Evolutionary conservation across 768 basidiomycete genomes (phyloP).

Genomic region (Leccinum ochraceum): DNA sequence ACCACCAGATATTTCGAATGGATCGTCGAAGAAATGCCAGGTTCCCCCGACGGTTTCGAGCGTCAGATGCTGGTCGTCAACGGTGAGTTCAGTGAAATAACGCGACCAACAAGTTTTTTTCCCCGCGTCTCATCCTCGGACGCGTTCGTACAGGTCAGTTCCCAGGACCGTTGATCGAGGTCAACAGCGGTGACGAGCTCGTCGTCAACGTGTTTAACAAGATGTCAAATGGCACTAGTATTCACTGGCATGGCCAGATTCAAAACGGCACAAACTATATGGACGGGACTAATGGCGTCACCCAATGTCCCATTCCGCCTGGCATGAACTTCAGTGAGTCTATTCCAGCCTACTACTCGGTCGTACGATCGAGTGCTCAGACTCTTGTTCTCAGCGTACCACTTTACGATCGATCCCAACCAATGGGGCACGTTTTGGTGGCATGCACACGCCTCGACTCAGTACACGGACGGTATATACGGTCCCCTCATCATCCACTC

Average conservation of each 20-base stretch:
- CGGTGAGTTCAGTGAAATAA: constrained; percentile 25
- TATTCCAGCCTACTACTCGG: not conserved
- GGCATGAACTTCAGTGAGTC: constrained; percentile 41
- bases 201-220: constrained; percentile 38
- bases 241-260: constrained; percentile 39
- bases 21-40: constrained; percentile 39
- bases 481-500: constrained; percentile 51
- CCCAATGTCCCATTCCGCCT: constrained; percentile 56
- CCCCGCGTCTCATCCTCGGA: constrained; percentile 4
- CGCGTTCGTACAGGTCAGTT: constrained; percentile 29
- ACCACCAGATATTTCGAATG: constrained; percentile 47
- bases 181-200: constrained; percentile 36
- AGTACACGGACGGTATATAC: constrained; percentile 51
- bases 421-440: constrained; percentile 52
- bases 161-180: constrained; percentile 36
- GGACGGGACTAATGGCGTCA: constrained; percentile 48
- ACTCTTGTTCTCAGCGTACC: constrained; percentile 26
- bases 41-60: constrained; percentile 43
- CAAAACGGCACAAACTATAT: constrained; percentile 50
- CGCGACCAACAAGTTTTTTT: not conserved
- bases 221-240: constrained; percentile 33
- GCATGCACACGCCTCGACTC: constrained; percentile 41
- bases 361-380: not conserved
- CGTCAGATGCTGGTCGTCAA: constrained; percentile 50
- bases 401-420: constrained; percentile 41